A percentile compares a stretch with the other conserved stretches of the same genome.
Conservation (phyloP, 140 eudicot genomes). For the Cichorium intybus region DNA sequence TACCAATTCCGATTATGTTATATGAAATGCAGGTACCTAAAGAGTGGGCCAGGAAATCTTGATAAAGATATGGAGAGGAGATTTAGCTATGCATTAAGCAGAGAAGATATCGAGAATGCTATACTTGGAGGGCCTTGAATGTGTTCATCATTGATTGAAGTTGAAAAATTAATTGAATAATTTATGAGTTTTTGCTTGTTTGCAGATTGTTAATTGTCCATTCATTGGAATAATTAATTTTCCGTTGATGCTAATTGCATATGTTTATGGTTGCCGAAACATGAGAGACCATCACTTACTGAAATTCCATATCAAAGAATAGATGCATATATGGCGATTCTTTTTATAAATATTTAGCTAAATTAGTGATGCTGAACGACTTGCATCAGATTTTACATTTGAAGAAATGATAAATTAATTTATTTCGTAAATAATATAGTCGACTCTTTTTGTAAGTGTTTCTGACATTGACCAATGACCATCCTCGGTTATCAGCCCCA, state of each 20-base stretch:
- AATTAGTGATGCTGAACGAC: no score
- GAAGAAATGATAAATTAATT: no score
- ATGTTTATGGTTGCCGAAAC: background rate
- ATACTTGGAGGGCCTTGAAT: slow-evolving; percentile 93
- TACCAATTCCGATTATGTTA: background rate
- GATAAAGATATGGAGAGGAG: slow-evolving; percentile 94
- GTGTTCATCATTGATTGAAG: background rate
- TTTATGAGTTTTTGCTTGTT: slow-evolving; percentile 9
- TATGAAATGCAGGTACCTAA: slow-evolving; percentile 68
- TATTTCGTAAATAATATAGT: no score
- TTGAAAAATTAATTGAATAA: background rate
- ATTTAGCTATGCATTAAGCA: slow-evolving; percentile 91
- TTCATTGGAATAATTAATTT: background rate
- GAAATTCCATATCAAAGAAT: background rate
- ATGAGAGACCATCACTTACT: no score
- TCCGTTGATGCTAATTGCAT: background rate
- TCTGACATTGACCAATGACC: no score
- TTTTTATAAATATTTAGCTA: no score
- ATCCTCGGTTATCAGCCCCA: no score
- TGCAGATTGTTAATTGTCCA: slow-evolving; percentile 1
- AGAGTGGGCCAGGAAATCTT: slow-evolving; percentile 82
- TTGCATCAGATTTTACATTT: no score
- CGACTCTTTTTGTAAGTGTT: no score
- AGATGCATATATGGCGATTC: background rate
- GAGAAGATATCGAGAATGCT: slow-evolving; percentile 98